Evolutionary conservation across 345 rosid genomes (phyloP), one percentile per base, ranked within the genome.

Genomic region (Rhizophora apiculata): DNA sequence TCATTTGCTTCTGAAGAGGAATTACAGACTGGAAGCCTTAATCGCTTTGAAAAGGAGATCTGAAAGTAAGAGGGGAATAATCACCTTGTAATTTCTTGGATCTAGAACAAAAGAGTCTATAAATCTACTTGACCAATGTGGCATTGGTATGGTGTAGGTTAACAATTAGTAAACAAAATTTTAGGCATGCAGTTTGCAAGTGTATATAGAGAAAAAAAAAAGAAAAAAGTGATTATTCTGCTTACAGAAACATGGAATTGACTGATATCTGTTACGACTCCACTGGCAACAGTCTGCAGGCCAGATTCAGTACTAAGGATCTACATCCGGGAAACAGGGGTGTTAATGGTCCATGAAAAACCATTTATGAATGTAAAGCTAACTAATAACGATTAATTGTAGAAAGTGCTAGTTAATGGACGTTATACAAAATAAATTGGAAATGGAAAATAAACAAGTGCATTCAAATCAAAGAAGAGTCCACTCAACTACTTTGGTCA

Each of bases 41-140:
- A 82, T 61, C 82, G 79, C 84, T 92, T 95, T 48, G 96, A 80
- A 68, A 92, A 83, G 60, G 98, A 90, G 66, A 95, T 87, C 99
- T 95, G 75, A 20, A 36, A 72, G 27, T 78, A 68, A 72, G 65
- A 73, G 36, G 65, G 69, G 54, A 78, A 55, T 63, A 68, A 58
- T 58, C 46, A 73, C 70, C 62, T 61, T 29, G 22, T 43, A 52
- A 68, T 59, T 46, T 34, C 60, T 72, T 70, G 65, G 58, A 63
- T 30, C 10, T 39, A 69, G 27, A 63, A 46, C 18, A n/a, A 62
- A 54, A 11, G 16, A 63, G 64, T 68, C 61, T 49, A 48, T 51
- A 52, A 53, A 24, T 24, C 53, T 27, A 63, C 30, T 6, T 20
- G 29, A 63, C 51, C 37, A 3, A 53, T 29, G 61, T n/a, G 27